Evolutionary conservation across 371 early-diverging fungal genomes (phyloP).

Genomic region (Amoeboaphelidium occidentale): DNA sequence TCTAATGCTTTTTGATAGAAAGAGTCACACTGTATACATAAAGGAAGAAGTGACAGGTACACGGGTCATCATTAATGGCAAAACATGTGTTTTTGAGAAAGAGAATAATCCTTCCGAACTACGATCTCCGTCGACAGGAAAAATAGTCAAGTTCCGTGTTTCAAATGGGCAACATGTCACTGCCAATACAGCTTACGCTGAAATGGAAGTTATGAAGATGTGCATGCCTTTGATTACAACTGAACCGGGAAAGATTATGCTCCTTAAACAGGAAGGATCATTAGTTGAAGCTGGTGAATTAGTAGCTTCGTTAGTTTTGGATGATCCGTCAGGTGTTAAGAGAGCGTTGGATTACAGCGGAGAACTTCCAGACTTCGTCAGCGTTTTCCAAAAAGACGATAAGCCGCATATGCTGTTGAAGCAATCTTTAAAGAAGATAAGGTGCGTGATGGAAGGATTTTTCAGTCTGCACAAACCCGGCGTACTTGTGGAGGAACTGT

Average conservation of each 20-base stretch:
- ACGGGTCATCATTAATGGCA: slow-evolving; percentile 67
- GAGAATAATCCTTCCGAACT: slow-evolving; percentile 88
- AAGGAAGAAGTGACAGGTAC: slow-evolving; percentile 71
- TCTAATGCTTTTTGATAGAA: slow-evolving; percentile 65
- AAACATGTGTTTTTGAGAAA: slow-evolving; percentile 73
- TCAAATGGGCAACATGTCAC: slow-evolving; percentile 75
- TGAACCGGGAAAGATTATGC: slow-evolving; percentile 71
- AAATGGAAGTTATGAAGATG: slow-evolving; percentile 99
- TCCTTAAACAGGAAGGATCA: slow-evolving; percentile 69
- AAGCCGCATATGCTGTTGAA: slow-evolving; percentile 47
- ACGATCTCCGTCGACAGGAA: slow-evolving; percentile 86
- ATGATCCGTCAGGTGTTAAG: slow-evolving; percentile 76
- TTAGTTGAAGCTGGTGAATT: slow-evolving; percentile 72
- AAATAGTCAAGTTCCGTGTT: slow-evolving; percentile 70
- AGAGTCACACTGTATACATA: slow-evolving; percentile 65
- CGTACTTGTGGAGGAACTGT: slow-evolving; percentile 38
- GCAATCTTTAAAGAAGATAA: slow-evolving; percentile 28
- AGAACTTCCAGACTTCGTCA: slow-evolving; percentile 47
- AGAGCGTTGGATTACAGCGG: slow-evolving; percentile 70
- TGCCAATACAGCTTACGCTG: slow-evolving; percentile 76
- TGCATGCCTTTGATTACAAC: slow-evolving; percentile 81
- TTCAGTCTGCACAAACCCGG: slow-evolving; percentile 43
- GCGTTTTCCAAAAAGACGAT: slow-evolving; percentile 13
- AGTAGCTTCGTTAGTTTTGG: slow-evolving; percentile 66
- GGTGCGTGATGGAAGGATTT: slow-evolving; percentile 64